A percentile compares a stretch with the other conserved stretches of the same genome.
These are phyloP conservation scores for Aureobasidium namibiae DNA, from an alignment of 2,329 filamentous ascomycete genomes.

Conservation along the genomic window DNA sequence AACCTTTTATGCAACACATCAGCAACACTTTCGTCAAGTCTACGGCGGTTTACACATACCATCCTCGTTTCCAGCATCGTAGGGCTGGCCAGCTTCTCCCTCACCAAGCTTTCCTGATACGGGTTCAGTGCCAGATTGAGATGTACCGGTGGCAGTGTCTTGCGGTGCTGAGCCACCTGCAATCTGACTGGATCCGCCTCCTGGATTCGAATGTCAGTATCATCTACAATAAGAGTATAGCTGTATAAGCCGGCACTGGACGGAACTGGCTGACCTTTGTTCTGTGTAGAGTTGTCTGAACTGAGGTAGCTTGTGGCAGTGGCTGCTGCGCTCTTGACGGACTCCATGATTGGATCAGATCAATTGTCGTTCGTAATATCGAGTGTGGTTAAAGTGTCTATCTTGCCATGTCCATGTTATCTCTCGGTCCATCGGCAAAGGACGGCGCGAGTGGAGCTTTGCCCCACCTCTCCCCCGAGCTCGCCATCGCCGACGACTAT, in stretches of 20 bases:
- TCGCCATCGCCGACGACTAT: neutral
- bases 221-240: too few species aligned
- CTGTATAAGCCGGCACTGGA: too few species aligned
- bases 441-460: neutral
- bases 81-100: slow-evolving; percentile 62
- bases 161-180: neutral
- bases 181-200: neutral
- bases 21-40: too few species aligned
- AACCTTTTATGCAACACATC: neutral
- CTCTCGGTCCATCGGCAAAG: slow-evolving; percentile 7
- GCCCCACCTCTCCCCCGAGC: neutral
- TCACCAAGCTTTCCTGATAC: slow-evolving; percentile 62
- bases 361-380: neutral
- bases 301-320: neutral
- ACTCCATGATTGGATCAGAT: neutral
- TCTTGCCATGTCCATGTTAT: neutral
- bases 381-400: too few species aligned
- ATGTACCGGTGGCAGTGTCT: neutral
- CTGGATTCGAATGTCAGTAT: too few species aligned
- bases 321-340: slow-evolving; percentile 4
- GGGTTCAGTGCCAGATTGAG: slow-evolving; percentile 52
- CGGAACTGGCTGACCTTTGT: neutral
- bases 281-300: neutral
- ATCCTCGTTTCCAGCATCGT: slow-evolving; percentile 68
- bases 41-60: slow-evolving; percentile 28